Base-by-base conservation (phyloP, 108 stramenopile genomes). In the Skeletonema tropicum region DNA sequence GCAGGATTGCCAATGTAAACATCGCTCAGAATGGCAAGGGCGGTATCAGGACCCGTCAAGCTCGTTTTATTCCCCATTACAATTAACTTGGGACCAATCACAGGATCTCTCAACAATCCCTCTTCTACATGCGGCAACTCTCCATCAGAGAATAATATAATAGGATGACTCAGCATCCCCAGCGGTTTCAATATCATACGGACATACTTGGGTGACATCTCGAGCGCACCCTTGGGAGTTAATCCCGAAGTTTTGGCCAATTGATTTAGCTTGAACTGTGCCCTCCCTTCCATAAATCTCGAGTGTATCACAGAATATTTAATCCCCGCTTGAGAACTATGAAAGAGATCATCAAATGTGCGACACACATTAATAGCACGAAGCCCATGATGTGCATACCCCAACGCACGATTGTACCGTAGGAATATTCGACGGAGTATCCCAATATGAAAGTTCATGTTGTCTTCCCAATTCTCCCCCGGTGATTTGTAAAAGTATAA, bases 121-220 rank as follows among this genome's bases (percentile, higher is more conserved):
- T 63, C 36, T 29, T 68, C 58, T 63, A 61, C 61, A 25, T 55
- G 49, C 10, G 67, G 68, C 17, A 48, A 60, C 30, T 59, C 19
- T 12, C 62, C 17, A 62, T 48, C 58, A 5, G 33, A 68, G 10
- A 52, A 45, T 33, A 76, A 36, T 17, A 57, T 35, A 6, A 77
- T 65, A 6, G 76, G 76, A 14, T 64, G n/a, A 6, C 65, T 33
- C 15, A 70, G 19, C 69, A 77, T 65, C 2, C 61, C 41, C 61
- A 77, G 32, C 7, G 68, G 69, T 58, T 65, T 36, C 19, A 77
- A 57, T 6, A 77, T 77, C 19, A 45, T 45, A 31, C 70, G 69
- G 3, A 77, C 55, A 66, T 77, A 77, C n/a, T 70, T 69, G 2
- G 76, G 76, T 46, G 70, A 57, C 76, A 77, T 64, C 36, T 77